phyloP scores from a whole-genome alignment of 805 yeast genomes.

The Hanseniaspora jakobsenii region DNA sequence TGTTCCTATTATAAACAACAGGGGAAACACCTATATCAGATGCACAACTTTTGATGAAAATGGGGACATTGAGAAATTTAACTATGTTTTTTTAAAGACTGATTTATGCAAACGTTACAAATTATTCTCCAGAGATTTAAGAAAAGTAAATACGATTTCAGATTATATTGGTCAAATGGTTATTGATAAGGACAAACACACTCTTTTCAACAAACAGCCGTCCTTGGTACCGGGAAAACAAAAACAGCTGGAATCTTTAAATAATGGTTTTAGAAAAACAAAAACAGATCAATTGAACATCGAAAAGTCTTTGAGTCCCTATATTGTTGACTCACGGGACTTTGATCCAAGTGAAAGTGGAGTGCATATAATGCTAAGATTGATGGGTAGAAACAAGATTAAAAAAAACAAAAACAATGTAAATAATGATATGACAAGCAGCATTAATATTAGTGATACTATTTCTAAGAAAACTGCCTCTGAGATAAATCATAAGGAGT shows the following conservation, averaged over 20 bases:
- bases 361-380: constrained; percentile 5
- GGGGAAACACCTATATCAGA: constrained; percentile 3
- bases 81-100: constrained; percentile 10
- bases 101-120: constrained; percentile 11
- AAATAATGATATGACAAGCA: not conserved
- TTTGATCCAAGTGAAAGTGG: constrained; percentile 13
- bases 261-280: no score
- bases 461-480: no score
- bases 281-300: not conserved
- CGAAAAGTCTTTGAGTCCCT: no score
- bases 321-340: not conserved
- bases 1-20: not conserved
- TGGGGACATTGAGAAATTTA: constrained; percentile 14
- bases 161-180: constrained; percentile 12
- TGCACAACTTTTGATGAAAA: constrained; percentile 14
- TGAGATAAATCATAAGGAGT: no score
- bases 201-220: no score
- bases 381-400: not conserved
- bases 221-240: no score
- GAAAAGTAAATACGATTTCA: constrained; percentile 14
- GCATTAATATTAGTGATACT: no score
- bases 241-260: no score
- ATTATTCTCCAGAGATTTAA: constrained; percentile 14
- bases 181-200: not conserved
- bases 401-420: constrained; percentile 16